A percentile compares a stretch with the other conserved stretches of the same genome.
Evolutionary conservation across 2,329 filamentous ascomycete genomes (phyloP).

Genomic region (Fusarium cicatricum): DNA sequence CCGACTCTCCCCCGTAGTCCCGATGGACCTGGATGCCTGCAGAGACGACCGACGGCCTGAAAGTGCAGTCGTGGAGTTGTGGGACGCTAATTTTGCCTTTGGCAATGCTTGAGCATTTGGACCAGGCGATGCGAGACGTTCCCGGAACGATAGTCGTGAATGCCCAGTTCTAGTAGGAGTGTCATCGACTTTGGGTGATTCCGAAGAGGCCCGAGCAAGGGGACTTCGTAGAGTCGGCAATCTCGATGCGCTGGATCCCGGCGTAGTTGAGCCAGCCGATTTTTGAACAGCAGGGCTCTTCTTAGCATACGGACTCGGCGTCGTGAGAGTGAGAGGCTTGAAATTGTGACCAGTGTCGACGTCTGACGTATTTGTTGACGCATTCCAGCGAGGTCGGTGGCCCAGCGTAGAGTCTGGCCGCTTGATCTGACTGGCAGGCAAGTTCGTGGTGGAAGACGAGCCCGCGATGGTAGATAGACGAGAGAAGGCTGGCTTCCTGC

Average conservation of each 20-base stretch:
- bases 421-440: conserved; percentile 50
- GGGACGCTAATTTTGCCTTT: conserved; percentile 54
- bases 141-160: conserved; percentile 62
- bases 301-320: conserved; percentile 65
- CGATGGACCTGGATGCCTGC: conserved; percentile 55
- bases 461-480: conserved; percentile 57
- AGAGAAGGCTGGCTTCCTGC: conserved; percentile 53
- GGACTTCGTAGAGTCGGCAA: conserved; percentile 60
- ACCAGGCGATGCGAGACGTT: conserved; percentile 59
- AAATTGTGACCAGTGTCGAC: conserved; percentile 75
- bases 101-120: conserved; percentile 57
- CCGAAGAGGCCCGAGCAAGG: conserved; percentile 55
- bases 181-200: conserved; percentile 56
- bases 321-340: conserved; percentile 67
- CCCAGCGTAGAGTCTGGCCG: conserved; percentile 57
- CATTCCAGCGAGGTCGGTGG: conserved; percentile 77
- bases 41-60: conserved; percentile 61
- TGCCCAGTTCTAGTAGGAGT: conserved; percentile 55
- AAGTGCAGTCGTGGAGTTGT: conserved; percentile 56
- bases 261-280: conserved; percentile 54
- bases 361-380: conserved; percentile 68
- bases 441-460: conserved; percentile 58
- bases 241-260: conserved; percentile 54
- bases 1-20: conserved; percentile 42
- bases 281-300: conserved; percentile 52